These are phyloP conservation scores for Parmales sp. DNA, from an alignment of 108 stramenopile genomes.

Conservation along the genomic window DNA sequence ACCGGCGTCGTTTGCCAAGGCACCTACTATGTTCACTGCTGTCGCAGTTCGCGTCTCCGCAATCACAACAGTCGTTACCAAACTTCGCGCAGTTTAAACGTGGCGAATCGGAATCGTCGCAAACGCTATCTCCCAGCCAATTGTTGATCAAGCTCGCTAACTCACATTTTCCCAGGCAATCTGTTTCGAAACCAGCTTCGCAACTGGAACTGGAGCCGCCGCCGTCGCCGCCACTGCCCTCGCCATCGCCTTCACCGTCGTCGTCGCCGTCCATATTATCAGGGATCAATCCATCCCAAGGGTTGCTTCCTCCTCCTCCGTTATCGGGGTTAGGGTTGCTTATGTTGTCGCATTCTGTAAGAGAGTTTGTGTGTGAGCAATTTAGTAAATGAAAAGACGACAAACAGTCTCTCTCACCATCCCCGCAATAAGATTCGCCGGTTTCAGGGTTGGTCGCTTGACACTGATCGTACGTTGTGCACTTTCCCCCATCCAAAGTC, in stretches of 20 bases:
- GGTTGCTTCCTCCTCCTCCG: background rate
- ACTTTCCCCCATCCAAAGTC: background rate
- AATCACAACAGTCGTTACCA: background rate
- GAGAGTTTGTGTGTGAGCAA: too few species aligned
- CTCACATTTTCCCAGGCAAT: background rate
- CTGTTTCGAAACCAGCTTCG: background rate
- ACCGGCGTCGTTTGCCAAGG: too few species aligned
- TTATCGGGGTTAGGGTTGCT: too few species aligned
- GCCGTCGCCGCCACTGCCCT: background rate
- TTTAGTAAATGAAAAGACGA: too few species aligned
- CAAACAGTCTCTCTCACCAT: too few species aligned
- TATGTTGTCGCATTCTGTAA: background rate
- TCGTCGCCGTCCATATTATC: background rate
- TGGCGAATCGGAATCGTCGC: background rate
- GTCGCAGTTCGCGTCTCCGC: background rate
- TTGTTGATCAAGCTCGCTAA: background rate
- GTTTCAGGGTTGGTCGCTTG: too few species aligned
- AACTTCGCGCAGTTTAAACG: conserved; percentile 7
- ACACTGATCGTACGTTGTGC: background rate
- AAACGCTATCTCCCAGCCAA: background rate
- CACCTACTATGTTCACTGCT: too few species aligned
- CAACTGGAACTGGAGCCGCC: background rate
- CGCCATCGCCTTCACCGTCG: background rate
- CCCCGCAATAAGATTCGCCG: too few species aligned
- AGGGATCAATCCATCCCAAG: background rate